Evolutionary conservation across 192 early-diverging fungal species (phyloP), one percentile per base, ranked within the genome.

Genomic region (Dissophora globulifera): DNA sequence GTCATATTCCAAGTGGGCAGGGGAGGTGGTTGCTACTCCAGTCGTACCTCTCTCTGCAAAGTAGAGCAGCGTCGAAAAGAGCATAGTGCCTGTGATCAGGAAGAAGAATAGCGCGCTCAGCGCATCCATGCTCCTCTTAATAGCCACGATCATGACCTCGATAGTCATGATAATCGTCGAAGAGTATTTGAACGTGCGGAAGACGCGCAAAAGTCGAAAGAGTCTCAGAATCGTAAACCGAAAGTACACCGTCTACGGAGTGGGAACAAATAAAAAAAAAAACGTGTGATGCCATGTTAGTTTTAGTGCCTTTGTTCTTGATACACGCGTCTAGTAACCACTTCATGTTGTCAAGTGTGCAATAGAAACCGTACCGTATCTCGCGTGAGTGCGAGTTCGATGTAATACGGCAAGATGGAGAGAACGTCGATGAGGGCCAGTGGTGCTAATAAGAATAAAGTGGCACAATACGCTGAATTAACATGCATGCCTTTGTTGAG

Each of bases 141-240:
- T 85, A 16, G 92, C 91, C 16, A 92, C 85, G 58, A 94, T 87
- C 87, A 94, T 89, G 48, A 94, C 92, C 43, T 94, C 92, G 27
- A 94, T 92, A 1, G 91, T 92, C 86, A 94, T 87, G 52, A 92
- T 85, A 55, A 94, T 85, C 13, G 92, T 87, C 41, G 89, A 90
- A 50, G 90, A 92, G 79, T 94, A 92, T 61, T 92, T 92, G 71
- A 92, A 94, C 7, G 89, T 89, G 42, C 90, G 90, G 76, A 94
- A 94, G 3, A 94, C 84, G 20, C 92, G 86, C 47, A 94, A 70
- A 11, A 94, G 78, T 26, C 92, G 85, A 69, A 94, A 92, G 11
- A 92, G 70, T 23, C 91, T 82, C 67, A 94, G 67, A 49, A 92
- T 92, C n/a, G 92, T 93, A 80, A 93, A 92, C 12, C 92, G 87